Conservation (phyloP, 805 yeast species). For the Hanseniaspora meyeri region DNA sequence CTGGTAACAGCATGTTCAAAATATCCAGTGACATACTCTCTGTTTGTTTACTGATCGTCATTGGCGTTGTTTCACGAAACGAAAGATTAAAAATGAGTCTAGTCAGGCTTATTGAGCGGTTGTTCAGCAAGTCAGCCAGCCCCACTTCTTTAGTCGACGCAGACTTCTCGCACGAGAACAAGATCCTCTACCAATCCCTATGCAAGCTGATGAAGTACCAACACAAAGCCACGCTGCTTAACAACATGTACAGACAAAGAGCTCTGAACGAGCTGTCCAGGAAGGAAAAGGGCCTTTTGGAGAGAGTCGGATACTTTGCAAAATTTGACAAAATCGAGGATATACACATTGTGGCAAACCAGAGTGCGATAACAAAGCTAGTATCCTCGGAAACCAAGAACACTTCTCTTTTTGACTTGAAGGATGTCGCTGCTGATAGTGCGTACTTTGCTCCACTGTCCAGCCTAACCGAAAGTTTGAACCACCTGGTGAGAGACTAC, state of each 20-base stretch:
- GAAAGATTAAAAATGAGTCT: not conserved
- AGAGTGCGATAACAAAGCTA: not conserved
- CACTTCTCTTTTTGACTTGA: not conserved
- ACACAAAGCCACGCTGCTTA: conserved; percentile 1
- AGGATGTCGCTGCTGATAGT: not conserved
- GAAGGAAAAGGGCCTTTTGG: not conserved
- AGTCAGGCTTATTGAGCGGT: not conserved
- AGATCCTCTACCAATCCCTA: not conserved
- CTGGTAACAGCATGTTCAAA: not conserved
- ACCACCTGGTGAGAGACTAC: conserved; percentile 79
- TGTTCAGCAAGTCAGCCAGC: not conserved
- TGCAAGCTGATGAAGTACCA: conserved; percentile 7
- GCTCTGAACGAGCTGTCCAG: not conserved
- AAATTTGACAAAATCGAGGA: conserved; percentile 7
- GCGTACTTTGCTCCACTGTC: conserved; percentile 20
- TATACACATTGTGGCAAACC: not conserved
- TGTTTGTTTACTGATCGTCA: not conserved
- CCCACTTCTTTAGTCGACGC: not conserved
- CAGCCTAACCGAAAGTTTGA: conserved; percentile 53
- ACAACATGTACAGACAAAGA: conserved; percentile 8
- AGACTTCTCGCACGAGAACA: not conserved
- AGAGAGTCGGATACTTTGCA: not conserved
- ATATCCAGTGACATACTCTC: not conserved
- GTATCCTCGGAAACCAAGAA: not conserved
- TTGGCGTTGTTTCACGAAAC: conserved; percentile 1